These are phyloP conservation scores for Xylariaceae sp. DNA, from an alignment of 2,329 filamentous ascomycete genomes.

Conservation along the genomic window DNA sequence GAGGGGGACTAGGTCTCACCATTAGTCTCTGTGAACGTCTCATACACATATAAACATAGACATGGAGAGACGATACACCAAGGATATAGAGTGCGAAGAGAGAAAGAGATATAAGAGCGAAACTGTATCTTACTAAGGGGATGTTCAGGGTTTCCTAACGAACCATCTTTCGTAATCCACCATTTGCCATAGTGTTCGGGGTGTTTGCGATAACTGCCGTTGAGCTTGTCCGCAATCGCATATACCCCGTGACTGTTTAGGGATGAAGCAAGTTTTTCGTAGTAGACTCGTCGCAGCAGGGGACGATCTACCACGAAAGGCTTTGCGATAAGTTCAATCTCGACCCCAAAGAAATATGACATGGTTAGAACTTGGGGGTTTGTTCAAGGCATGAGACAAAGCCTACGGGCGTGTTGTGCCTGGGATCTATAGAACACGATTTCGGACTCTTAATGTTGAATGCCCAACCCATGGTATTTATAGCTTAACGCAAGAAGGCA, in stretches of 20 bases:
- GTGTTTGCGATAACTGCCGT: too few species aligned
- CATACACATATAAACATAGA: too few species aligned
- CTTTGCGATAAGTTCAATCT: slow-evolving; percentile 6
- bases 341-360: slow-evolving; percentile 8
- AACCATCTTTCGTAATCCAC: slow-evolving; percentile 5
- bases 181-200: too few species aligned
- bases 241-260: too few species aligned
- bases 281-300: too few species aligned
- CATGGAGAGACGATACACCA: too few species aligned
- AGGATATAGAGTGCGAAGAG: too few species aligned
- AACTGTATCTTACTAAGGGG: neutral
- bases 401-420: too few species aligned
- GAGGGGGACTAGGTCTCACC: neutral
- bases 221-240: too few species aligned
- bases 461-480: neutral
- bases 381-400: neutral
- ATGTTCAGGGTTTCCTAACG: neutral
- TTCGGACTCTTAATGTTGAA: neutral
- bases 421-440: neutral
- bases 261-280: too few species aligned
- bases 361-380: neutral
- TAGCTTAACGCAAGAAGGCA: neutral
- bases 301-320: too few species aligned
- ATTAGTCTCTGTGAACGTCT: too few species aligned
- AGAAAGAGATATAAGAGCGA: neutral